Evolutionary conservation across 495 filamentous ascomycete genomes (phyloP).

Genomic region (Podospora pseudocomata): DNA sequence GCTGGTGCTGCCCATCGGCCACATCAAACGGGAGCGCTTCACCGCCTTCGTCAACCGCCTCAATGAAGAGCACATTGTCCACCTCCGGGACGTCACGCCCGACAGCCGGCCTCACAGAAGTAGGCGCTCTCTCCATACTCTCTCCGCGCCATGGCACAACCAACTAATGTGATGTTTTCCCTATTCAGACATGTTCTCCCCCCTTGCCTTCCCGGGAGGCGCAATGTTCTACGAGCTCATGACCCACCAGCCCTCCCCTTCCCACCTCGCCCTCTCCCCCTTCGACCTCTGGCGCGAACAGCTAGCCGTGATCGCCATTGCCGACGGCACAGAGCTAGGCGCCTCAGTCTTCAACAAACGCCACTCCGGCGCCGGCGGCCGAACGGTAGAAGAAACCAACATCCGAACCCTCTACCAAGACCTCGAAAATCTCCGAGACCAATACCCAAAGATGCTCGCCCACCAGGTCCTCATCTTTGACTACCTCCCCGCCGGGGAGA

Average conservation of each 20-base stretch:
- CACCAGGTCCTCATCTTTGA: conserved; percentile 80
- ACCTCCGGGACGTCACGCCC: conserved; percentile 85
- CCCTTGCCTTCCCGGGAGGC: conserved; percentile 84
- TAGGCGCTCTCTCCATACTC: conserved; percentile 41
- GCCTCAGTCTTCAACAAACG: conserved; percentile 43
- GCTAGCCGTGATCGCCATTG: conserved; percentile 72
- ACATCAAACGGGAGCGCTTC: conserved; percentile 79
- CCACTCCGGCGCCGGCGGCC: conserved; percentile 39
- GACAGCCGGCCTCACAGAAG: conserved; percentile 84
- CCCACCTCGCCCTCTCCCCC: conserved; percentile 73
- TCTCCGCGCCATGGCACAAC: not conserved
- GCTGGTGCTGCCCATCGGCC: conserved; percentile 79
- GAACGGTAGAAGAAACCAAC: conserved; percentile 45
- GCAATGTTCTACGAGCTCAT: conserved; percentile 87
- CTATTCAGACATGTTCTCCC: conserved; percentile 83
- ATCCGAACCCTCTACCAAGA: conserved; percentile 58
- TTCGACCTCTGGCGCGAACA: conserved; percentile 84
- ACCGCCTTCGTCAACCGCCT: conserved; percentile 72
- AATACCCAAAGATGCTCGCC: conserved; percentile 69
- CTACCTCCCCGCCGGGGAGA: conserved; percentile 45
- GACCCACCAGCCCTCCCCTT: conserved; percentile 69
- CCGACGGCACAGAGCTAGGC: conserved; percentile 62
- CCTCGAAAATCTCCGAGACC: conserved; percentile 64
- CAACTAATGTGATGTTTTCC: conserved; percentile 30
- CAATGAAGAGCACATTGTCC: conserved; percentile 74